Conservation (phyloP, 2,329 filamentous ascomycete species). For the Clathrospora elynae region DNA sequence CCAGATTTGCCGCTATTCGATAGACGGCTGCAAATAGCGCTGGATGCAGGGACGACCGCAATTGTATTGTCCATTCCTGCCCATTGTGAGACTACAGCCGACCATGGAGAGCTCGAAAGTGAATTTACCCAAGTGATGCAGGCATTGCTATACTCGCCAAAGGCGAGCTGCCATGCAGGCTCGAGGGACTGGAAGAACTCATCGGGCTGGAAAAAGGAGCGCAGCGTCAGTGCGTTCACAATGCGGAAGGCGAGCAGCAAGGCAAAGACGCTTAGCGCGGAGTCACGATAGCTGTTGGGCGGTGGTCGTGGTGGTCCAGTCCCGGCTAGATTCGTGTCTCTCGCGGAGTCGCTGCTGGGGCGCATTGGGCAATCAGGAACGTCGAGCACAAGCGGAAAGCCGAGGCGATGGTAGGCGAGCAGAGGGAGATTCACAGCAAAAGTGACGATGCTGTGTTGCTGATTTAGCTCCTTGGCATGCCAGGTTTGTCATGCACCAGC, state of each 20-base stretch:
- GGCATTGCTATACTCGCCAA: slow-evolving; percentile 75
- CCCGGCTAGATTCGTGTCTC: slow-evolving; percentile 36
- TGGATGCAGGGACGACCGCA: slow-evolving; percentile 93
- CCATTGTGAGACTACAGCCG: slow-evolving; percentile 36
- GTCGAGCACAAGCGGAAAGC: slow-evolving; percentile 27
- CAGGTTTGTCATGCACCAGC: slow-evolving; percentile 26
- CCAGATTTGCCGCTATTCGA: slow-evolving; percentile 62
- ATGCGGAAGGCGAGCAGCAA: slow-evolving; percentile 71
- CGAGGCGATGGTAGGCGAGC: slow-evolving; percentile 28
- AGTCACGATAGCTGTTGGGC: slow-evolving; percentile 41
- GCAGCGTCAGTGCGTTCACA: slow-evolving; percentile 75
- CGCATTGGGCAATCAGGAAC: slow-evolving; percentile 40
- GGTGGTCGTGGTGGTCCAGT: slow-evolving; percentile 26
- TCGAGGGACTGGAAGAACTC: slow-evolving; percentile 97
- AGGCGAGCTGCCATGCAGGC: slow-evolving; percentile 88
- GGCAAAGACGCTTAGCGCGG: slow-evolving; percentile 34
- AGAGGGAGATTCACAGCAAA: slow-evolving; percentile 22
- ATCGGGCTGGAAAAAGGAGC: slow-evolving; percentile 97
- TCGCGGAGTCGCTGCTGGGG: slow-evolving; percentile 33
- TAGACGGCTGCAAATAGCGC: slow-evolving; percentile 80
- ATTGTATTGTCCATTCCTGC: slow-evolving; percentile 88
- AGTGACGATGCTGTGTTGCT: slow-evolving; percentile 29
- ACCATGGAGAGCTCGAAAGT: slow-evolving; percentile 10
- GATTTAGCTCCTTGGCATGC: slow-evolving; percentile 27
- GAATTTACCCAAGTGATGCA: slow-evolving; percentile 91